Conservation (phyloP, 2,329 filamentous ascomycete genomes). For the Fusarium torreyae region DNA sequence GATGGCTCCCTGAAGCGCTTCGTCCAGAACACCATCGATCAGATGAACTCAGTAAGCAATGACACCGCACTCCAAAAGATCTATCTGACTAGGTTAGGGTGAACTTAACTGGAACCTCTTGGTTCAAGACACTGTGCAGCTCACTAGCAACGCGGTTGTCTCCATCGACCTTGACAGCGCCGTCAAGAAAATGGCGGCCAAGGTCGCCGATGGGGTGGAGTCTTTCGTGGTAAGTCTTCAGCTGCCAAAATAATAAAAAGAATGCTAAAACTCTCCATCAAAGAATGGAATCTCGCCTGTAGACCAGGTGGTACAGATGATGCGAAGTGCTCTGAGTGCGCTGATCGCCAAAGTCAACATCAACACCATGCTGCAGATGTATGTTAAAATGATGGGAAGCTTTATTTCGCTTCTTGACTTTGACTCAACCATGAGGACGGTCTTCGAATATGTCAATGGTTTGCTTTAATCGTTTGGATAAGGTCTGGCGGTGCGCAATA, state of each 20-base stretch:
- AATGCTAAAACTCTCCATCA: neutral
- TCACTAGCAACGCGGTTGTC: neutral
- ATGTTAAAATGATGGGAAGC: neutral
- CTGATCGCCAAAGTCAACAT: conserved; percentile 2
- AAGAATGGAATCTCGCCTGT: conserved; percentile 4
- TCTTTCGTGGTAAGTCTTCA: conserved; percentile 1
- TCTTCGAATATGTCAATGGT: conserved; percentile 7
- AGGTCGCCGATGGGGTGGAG: neutral
- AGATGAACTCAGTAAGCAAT: conserved; percentile 5
- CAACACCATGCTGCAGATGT: conserved; percentile 8
- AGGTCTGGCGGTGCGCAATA: neutral
- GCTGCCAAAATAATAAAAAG: neutral
- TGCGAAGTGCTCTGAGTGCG: neutral
- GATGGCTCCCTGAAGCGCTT: conserved; percentile 2
- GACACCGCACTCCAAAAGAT: neutral
- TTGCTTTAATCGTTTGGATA: neutral
- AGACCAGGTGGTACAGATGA: neutral
- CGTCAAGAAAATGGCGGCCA: neutral
- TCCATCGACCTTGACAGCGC: neutral
- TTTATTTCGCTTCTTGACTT: neutral
- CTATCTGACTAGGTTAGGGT: neutral
- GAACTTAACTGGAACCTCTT: conserved; percentile 14
- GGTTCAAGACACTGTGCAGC: neutral
- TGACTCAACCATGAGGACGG: conserved; percentile 6
- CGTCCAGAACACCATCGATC: conserved; percentile 4